Conservation (phyloP, 805 yeast species). For the Pichia thaimueangensis region DNA sequence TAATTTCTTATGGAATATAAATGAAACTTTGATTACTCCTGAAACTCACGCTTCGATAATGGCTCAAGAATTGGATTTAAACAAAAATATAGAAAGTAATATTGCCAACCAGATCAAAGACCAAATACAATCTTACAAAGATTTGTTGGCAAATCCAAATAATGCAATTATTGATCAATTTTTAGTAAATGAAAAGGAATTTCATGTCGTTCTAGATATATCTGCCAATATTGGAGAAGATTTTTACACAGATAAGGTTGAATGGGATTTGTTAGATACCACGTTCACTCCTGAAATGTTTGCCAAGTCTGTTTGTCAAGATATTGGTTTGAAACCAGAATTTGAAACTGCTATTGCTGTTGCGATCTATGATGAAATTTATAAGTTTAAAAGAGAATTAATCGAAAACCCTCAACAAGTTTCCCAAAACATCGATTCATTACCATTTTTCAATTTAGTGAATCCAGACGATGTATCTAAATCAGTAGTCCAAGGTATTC, state of each 20-base stretch:
- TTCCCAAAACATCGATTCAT: conserved; percentile 29
- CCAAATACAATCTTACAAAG: conserved; percentile 72
- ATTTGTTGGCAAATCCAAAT: conserved; percentile 49
- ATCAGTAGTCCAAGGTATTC: conserved; percentile 39
- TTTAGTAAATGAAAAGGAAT: conserved; percentile 34
- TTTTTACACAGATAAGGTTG: conserved; percentile 85
- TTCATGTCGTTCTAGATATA: conserved; percentile 74
- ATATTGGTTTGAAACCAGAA: conserved; percentile 77
- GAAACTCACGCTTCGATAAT: conserved; percentile 68
- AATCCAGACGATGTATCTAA: conserved; percentile 23
- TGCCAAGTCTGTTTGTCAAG: conserved; percentile 76
- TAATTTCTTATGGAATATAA: conserved; percentile 67
- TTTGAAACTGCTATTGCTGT: conserved; percentile 87
- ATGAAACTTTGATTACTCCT: conserved; percentile 62
- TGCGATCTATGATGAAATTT: conserved; percentile 72
- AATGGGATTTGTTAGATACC: conserved; percentile 72
- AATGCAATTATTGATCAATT: conserved; percentile 40
- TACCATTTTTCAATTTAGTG: conserved; percentile 30
- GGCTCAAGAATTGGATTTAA: conserved; percentile 79
- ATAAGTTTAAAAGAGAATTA: conserved; percentile 75
- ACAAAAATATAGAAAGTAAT: conserved; percentile 53
- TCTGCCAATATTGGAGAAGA: conserved; percentile 78
- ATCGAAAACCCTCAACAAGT: conserved; percentile 45
- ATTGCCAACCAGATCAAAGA: conserved; percentile 67
- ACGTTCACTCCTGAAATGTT: conserved; percentile 72